Evolutionary conservation across 2,329 filamentous ascomycete species (phyloP).

Genomic region (Rhytidhysteron rufulum): DNA sequence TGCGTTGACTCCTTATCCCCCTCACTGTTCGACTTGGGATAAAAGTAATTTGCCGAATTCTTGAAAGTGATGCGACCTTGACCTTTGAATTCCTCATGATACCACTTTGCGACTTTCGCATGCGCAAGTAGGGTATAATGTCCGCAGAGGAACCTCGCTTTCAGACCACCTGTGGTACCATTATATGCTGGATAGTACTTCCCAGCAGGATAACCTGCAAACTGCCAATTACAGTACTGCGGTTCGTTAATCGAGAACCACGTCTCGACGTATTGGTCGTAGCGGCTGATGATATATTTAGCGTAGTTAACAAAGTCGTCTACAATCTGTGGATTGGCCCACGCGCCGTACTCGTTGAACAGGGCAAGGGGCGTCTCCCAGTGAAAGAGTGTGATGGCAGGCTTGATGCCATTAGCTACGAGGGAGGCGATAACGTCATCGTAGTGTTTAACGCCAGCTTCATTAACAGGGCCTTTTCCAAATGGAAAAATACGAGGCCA

Average conservation of each 20-base stretch:
- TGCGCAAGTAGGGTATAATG: slow-evolving; percentile 43
- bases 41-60: slow-evolving; percentile 41
- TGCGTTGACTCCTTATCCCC: slow-evolving; percentile 35
- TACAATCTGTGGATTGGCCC: slow-evolving; percentile 36
- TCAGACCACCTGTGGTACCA: slow-evolving; percentile 36
- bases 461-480: slow-evolving; percentile 34
- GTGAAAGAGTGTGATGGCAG: slow-evolving; percentile 39
- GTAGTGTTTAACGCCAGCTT: slow-evolving; percentile 34
- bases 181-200: slow-evolving; percentile 45
- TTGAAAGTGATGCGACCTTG: slow-evolving; percentile 41
- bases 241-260: slow-evolving; percentile 43
- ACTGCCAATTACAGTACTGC: slow-evolving; percentile 50
- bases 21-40: slow-evolving; percentile 33
- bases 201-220: slow-evolving; percentile 41
- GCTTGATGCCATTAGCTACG: slow-evolving; percentile 31
- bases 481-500: slow-evolving; percentile 39
- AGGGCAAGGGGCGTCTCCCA: slow-evolving; percentile 42
- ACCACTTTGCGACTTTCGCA: slow-evolving; percentile 43
- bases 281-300: slow-evolving; percentile 40
- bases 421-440: slow-evolving; percentile 38
- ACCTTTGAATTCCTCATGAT: slow-evolving; percentile 44
- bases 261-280: slow-evolving; percentile 37
- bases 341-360: slow-evolving; percentile 41
- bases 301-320: slow-evolving; percentile 43
- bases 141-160: slow-evolving; percentile 42